Percentiles rank a stretch among this genome's conserved stretches.
Conservation (phyloP, 2,329 filamentous ascomycete species). For the Paradendryphiella salina region DNA sequence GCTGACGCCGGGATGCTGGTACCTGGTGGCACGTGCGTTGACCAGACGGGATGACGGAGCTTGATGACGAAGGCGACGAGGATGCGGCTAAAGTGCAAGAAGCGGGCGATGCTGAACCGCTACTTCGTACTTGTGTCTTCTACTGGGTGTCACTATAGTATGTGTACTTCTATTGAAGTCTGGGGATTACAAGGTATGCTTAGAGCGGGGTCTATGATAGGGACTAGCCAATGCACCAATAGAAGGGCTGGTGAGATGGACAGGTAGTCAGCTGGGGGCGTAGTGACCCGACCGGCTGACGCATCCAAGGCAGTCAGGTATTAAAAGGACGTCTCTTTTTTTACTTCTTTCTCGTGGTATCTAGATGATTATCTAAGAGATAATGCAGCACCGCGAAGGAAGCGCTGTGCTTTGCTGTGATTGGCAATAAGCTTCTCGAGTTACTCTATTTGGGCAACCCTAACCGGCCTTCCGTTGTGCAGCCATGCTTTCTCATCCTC, state of each 20-base stretch:
- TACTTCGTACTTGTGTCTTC: neutral
- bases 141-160: neutral
- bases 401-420: neutral
- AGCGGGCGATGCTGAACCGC: neutral
- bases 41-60: slow-evolving; percentile 17
- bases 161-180: neutral
- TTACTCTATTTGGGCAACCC: slow-evolving; percentile 9
- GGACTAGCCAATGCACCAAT: neutral
- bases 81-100: neutral
- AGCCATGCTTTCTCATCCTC: neutral
- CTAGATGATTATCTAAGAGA: neutral
- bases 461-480: neutral
- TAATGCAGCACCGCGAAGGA: neutral
- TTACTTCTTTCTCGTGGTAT: neutral
- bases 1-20: slow-evolving; percentile 12
- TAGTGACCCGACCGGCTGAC: neutral
- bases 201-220: neutral
- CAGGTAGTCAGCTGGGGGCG: neutral
- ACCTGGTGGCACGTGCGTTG: slow-evolving; percentile 24
- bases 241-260: neutral
- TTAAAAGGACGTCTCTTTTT: neutral
- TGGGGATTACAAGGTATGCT: neutral
- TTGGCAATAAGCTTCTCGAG: slow-evolving; percentile 4
- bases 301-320: neutral
- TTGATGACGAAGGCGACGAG: slow-evolving; percentile 4